Percentiles rank a stretch among this genome's conserved stretches.
These are phyloP conservation scores for Gynochthodes officinalis DNA, from an alignment of 257 asterid genomes.

Conservation along the genomic window DNA sequence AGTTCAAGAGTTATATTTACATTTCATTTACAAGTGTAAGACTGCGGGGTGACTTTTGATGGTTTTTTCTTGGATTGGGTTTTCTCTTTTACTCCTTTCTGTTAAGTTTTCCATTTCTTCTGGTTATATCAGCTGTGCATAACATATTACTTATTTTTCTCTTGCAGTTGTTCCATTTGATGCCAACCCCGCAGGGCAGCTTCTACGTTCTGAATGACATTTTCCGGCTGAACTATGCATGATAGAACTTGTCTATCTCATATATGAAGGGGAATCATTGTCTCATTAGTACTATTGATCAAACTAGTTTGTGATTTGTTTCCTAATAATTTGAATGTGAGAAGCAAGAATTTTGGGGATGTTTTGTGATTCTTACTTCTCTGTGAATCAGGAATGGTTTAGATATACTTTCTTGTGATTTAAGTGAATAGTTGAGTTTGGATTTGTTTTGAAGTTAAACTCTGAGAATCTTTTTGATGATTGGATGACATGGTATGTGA, in stretches of 20 bases:
- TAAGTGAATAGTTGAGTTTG: not conserved
- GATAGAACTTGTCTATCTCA: slow-evolving; percentile 12
- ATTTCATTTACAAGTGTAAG: not conserved
- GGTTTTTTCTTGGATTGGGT: not conserved
- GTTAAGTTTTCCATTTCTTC: not conserved
- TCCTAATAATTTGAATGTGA: not conserved
- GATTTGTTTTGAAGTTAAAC: not conserved
- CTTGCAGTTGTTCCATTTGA: slow-evolving; percentile 84
- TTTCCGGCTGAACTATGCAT: slow-evolving; percentile 88
- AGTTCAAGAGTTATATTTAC: not conserved
- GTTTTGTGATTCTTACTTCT: not conserved
- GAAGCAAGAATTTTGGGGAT: not conserved
- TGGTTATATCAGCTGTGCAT: not conserved
- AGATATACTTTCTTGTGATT: not conserved
- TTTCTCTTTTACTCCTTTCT: not conserved
- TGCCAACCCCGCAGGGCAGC: slow-evolving; percentile 86
- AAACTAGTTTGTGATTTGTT: not conserved
- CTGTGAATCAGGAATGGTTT: not conserved
- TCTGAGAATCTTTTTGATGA: not conserved
- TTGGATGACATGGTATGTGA: not conserved
- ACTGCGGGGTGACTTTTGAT: not conserved
- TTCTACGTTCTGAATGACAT: slow-evolving; percentile 82
- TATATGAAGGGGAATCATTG: not conserved
- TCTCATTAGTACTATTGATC: not conserved
- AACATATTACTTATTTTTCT: not conserved